Percentiles rank a stretch among this genome's conserved stretches.
These are phyloP conservation scores for Penicillium brasilianum DNA, from an alignment of 2,329 filamentous ascomycete genomes.

Conservation along the genomic window DNA sequence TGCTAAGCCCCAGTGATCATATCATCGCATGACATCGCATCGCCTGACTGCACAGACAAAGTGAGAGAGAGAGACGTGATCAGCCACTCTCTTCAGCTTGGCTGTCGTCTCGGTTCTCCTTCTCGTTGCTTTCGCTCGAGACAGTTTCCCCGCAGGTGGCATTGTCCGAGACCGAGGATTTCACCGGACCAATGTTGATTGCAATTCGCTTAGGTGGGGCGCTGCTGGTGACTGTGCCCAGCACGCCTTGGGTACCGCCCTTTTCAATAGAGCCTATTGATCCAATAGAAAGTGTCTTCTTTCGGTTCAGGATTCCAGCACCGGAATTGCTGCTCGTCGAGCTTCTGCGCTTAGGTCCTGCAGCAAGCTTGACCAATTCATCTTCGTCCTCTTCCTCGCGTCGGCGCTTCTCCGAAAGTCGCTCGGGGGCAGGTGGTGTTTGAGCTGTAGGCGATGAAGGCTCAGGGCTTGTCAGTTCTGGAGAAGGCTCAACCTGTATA, in stretches of 20 bases:
- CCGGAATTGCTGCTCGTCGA: constrained; percentile 46
- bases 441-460: constrained; percentile 33
- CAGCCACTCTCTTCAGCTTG: constrained; percentile 30
- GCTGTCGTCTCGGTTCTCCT: constrained; percentile 38
- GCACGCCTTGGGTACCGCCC: constrained; percentile 22
- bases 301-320: constrained; percentile 40
- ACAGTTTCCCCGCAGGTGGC: constrained; percentile 21
- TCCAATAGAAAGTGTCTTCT: constrained; percentile 40
- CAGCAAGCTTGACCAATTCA: constrained; percentile 80
- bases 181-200: constrained; percentile 44
- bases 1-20: background rate
- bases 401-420: constrained; percentile 84
- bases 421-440: constrained; percentile 65
- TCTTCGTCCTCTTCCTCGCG: constrained; percentile 90
- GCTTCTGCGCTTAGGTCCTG: constrained; percentile 52
- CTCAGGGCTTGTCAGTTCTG: constrained; percentile 30
- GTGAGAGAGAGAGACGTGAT: constrained; percentile 10
- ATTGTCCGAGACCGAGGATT: constrained; percentile 26
- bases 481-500: constrained; percentile 32
- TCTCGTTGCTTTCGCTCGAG: constrained; percentile 34
- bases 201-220: constrained; percentile 46
- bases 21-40: background rate
- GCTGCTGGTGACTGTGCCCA: constrained; percentile 25
- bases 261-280: constrained; percentile 35
- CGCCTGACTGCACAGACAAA: constrained; percentile 16